Evolutionary conservation across 495 filamentous ascomycete genomes (phyloP).

Genomic region (Hypomontagnella submonticulosa): DNA sequence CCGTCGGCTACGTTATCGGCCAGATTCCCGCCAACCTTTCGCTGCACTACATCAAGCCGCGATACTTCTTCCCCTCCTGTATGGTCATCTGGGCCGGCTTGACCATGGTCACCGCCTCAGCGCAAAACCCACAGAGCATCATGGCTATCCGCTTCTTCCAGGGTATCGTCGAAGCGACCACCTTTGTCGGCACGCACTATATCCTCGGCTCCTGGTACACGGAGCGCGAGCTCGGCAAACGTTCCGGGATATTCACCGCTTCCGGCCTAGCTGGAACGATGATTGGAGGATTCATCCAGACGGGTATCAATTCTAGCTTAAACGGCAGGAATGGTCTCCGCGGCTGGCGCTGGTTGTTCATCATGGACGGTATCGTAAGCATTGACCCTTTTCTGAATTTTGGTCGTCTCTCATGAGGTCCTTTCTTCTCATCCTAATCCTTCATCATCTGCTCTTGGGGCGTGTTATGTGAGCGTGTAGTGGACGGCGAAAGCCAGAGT

Average conservation of each 20-base stretch:
- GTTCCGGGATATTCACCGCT: constrained; percentile 65
- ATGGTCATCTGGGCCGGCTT: constrained; percentile 70
- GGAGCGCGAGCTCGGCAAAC: constrained; percentile 70
- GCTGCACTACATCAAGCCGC: constrained; percentile 67
- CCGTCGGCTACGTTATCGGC: constrained; percentile 64
- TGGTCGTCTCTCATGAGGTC: constrained; percentile 19
- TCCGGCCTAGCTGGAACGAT: constrained; percentile 64
- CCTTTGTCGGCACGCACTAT: constrained; percentile 73
- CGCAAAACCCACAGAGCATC: constrained; percentile 62
- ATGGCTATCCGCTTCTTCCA: constrained; percentile 77
- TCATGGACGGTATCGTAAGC: constrained; percentile 56
- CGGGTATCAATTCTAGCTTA: constrained; percentile 64
- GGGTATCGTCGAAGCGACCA: constrained; percentile 68
- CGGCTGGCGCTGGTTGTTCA: constrained; percentile 77
- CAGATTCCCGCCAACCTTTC: constrained; percentile 70
- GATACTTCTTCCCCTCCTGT: constrained; percentile 69
- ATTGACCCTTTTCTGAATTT: not conserved
- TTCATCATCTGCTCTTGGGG: not conserved
- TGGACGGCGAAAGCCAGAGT: not conserved
- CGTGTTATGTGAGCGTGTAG: too few species aligned
- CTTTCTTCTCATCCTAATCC: not conserved
- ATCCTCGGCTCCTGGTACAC: constrained; percentile 77
- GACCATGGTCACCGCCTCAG: constrained; percentile 69
- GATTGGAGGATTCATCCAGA: constrained; percentile 67
- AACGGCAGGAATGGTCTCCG: constrained; percentile 62